Percentiles rank a stretch among this genome's conserved stretches.
Evolutionary conservation across 2,329 filamentous ascomycete genomes (phyloP).

Genomic region (Colletotrichum tropicicola): DNA sequence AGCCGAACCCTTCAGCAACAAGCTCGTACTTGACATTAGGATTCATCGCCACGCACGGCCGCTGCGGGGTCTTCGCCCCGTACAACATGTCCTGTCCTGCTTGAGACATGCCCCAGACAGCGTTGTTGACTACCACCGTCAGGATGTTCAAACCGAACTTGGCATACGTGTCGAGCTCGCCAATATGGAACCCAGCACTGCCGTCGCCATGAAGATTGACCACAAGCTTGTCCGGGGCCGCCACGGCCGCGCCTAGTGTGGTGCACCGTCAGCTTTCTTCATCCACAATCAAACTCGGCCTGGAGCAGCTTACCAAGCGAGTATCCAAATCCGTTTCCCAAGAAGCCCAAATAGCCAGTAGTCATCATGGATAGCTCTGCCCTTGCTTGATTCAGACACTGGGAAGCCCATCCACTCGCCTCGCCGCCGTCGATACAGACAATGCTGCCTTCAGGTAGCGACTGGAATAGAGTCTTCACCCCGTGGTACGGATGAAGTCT

Average conservation of each 20-base stretch:
- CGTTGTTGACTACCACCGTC: constrained; percentile 11
- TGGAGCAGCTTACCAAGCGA: not conserved
- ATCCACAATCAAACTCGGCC: not conserved
- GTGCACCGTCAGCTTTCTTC: not conserved
- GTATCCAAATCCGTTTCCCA: constrained; percentile 16
- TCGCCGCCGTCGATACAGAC: constrained; percentile 12
- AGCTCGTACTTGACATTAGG: constrained; percentile 4
- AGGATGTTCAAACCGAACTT: constrained; percentile 14
- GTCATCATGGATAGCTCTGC: constrained; percentile 1
- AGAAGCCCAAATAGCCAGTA: constrained; percentile 2
- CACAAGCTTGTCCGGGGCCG: constrained; percentile 4
- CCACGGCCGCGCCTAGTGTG: constrained; percentile 5
- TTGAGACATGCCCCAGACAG: constrained; percentile 22
- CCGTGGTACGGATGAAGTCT: constrained; percentile 9
- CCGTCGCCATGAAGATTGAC: constrained; percentile 15
- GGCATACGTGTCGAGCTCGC: constrained; percentile 19
- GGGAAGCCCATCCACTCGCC: constrained; percentile 5
- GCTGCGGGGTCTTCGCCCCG: constrained; percentile 9
- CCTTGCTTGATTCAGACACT: constrained; percentile 6
- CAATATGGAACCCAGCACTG: constrained; percentile 14
- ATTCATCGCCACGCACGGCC: constrained; percentile 18
- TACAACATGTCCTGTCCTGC: constrained; percentile 15
- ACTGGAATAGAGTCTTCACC: not conserved
- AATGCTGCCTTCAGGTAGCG: constrained; percentile 1
- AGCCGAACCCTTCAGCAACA: constrained; percentile 10